Evolutionary conservation across 129 eudicot species (phyloP).

Genomic region (Gnaphalium uliginosum): DNA sequence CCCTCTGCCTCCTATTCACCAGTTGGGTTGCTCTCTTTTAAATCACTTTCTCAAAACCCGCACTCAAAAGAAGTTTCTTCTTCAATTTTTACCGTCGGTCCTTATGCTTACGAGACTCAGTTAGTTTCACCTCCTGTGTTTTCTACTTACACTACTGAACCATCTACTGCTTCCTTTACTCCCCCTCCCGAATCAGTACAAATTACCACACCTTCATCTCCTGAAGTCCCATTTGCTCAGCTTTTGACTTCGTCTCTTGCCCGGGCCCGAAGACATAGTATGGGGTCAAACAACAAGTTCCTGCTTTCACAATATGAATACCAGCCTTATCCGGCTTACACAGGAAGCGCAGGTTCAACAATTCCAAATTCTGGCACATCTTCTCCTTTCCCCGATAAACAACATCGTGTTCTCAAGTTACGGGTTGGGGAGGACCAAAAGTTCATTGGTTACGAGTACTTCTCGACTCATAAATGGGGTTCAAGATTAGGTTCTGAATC

Average conservation of each 20-base stretch:
- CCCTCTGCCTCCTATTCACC: constrained; percentile 80
- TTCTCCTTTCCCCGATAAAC: constrained; percentile 73
- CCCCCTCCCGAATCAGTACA: constrained; percentile 97
- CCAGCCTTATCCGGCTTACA: constrained; percentile 60
- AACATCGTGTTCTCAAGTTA: constrained; percentile 49
- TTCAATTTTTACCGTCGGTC: constrained; percentile 77
- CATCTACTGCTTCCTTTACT: constrained; percentile 91
- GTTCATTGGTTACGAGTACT: constrained; percentile 62
- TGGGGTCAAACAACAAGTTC: constrained; percentile 54
- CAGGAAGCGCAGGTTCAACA: constrained; percentile 76
- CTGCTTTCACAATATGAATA: constrained; percentile 64
- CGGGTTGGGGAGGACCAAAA: constrained; percentile 53
- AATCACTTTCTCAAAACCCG: constrained; percentile 62
- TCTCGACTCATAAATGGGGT: constrained; percentile 65
- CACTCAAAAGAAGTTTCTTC: constrained; percentile 52
- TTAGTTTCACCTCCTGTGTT: constrained; percentile 95
- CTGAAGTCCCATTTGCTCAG: constrained; percentile 96
- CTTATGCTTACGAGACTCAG: constrained; percentile 95
- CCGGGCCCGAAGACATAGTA: constrained; percentile 54
- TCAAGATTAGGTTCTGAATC: constrained; percentile 80
- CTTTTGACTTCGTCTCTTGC: constrained; percentile 76
- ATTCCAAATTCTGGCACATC: constrained; percentile 87
- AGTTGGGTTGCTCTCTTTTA: constrained; percentile 55
- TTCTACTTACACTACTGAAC: constrained; percentile 90
- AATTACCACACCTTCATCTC: constrained; percentile 91